phyloP scores from a whole-genome alignment of 768 basidiomycete genomes.

The Naganishia antarctica region DNA sequence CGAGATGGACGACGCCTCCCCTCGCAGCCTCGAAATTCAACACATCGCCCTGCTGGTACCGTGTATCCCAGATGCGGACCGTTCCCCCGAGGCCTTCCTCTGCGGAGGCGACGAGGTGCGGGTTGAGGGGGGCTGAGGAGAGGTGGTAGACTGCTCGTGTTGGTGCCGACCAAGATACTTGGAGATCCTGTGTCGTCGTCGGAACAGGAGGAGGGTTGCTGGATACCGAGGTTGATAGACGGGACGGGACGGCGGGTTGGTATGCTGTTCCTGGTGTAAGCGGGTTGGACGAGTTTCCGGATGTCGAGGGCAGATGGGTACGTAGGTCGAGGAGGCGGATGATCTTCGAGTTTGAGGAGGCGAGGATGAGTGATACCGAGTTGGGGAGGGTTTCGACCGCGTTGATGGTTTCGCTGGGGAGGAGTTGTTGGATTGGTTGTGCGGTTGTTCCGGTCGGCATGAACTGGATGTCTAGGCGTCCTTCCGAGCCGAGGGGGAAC shows the following conservation, averaged over 20 bases:
- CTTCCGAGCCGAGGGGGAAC: not conserved
- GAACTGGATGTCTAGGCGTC: conserved; percentile 14
- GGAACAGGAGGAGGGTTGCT: conserved; percentile 21
- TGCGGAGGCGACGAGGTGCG: conserved; percentile 38
- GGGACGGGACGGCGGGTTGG: conserved; percentile 36
- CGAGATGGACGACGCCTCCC: conserved; percentile 31
- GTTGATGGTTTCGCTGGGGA: conserved; percentile 32
- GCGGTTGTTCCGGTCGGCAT: not conserved
- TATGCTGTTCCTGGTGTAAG: conserved; percentile 27
- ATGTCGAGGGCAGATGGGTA: conserved; percentile 3
- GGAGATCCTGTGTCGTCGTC: not conserved
- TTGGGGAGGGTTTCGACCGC: conserved; percentile 28
- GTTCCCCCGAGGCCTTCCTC: conserved; percentile 34
- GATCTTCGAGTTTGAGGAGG: conserved; percentile 16
- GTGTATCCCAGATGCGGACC: conserved; percentile 45
- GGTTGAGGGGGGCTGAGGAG: conserved; percentile 33
- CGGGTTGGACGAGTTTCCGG: conserved; percentile 29
- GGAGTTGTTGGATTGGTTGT: conserved; percentile 21
- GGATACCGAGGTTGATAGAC: conserved; percentile 31
- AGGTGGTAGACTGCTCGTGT: conserved; percentile 38
- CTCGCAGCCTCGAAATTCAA: conserved; percentile 38
- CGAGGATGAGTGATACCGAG: conserved; percentile 18
- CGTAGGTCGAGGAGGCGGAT: conserved; percentile 25
- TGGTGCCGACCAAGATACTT: conserved; percentile 13
- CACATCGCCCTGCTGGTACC: conserved; percentile 33